Percentiles rank a stretch among this genome's conserved stretches.
phyloP scores from a whole-genome alignment of 2,329 filamentous ascomycete genomes.

The Coniochaeta hoffmannii region DNA sequence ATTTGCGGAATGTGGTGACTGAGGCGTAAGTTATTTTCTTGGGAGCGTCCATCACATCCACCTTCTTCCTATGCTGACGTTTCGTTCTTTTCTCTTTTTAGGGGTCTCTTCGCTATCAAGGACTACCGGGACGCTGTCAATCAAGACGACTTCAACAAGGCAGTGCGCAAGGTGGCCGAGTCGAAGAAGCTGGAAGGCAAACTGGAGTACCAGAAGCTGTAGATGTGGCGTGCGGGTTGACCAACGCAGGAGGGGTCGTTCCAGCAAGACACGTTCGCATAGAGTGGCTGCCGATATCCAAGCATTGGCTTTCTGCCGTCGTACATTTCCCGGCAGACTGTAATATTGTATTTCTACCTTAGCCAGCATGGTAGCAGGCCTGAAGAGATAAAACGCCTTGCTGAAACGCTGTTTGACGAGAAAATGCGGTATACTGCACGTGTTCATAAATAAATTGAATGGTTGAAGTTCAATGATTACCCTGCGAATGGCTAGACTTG shows the following conservation, averaged over 20 bases:
- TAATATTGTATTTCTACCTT: background rate
- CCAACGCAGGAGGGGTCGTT: background rate
- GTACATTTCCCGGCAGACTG: background rate
- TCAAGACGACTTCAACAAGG: slow-evolving; percentile 99
- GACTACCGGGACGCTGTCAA: slow-evolving; percentile 94
- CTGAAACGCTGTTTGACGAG: too few relatives aligned
- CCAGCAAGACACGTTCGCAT: background rate
- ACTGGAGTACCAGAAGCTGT: slow-evolving; percentile 94
- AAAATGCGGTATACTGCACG: too few relatives aligned
- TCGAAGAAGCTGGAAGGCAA: slow-evolving; percentile 98
- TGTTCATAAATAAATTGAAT: too few relatives aligned
- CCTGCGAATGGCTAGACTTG: background rate
- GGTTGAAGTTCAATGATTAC: too few relatives aligned
- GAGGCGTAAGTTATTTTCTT: slow-evolving; percentile 95
- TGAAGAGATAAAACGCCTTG: too few relatives aligned
- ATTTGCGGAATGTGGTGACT: slow-evolving; percentile 95
- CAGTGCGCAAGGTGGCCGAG: slow-evolving; percentile 93
- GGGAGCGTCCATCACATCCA: too few relatives aligned
- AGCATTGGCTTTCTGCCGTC: too few relatives aligned
- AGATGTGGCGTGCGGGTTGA: slow-evolving; percentile 18
- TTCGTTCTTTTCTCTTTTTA: slow-evolving; percentile 31
- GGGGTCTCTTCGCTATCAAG: slow-evolving; percentile 95
- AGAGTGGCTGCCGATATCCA: background rate
- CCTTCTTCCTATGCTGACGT: too few relatives aligned
- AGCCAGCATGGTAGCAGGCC: background rate